phyloP scores from a whole-genome alignment of 176 grass and related monocot species.

The Eremochloa ophiuroides region DNA sequence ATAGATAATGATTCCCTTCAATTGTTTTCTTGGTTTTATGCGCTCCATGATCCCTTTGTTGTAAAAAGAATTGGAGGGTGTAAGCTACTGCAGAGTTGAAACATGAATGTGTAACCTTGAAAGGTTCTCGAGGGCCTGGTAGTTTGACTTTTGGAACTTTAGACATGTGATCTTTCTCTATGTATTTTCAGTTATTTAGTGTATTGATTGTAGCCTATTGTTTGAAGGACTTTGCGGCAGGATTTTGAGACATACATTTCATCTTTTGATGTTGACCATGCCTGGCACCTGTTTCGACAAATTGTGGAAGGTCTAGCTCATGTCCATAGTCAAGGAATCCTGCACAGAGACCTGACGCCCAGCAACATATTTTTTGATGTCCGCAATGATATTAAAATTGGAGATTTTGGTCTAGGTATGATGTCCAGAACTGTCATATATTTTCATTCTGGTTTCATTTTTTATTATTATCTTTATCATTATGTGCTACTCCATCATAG shows the following conservation, averaged over 20 bases:
- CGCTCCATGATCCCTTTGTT: background rate
- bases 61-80: background rate
- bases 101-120: background rate
- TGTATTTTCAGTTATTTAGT: background rate
- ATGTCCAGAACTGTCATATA: slow-evolving; percentile 16
- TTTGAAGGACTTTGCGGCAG: slow-evolving; percentile 72
- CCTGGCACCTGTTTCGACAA: slow-evolving; percentile 94
- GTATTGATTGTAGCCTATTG: background rate
- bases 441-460: slow-evolving; percentile 17
- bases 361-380: slow-evolving; percentile 99
- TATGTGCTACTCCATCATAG: background rate
- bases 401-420: slow-evolving; percentile 53
- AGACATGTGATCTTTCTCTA: background rate
- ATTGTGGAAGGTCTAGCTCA: slow-evolving; percentile 95
- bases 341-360: slow-evolving; percentile 93
- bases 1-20: background rate
- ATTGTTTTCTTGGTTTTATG: background rate
- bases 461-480: slow-evolving; percentile 18
- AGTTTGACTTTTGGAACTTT: slow-evolving; percentile 4
- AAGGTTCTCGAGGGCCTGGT: background rate
- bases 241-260: slow-evolving; percentile 81
- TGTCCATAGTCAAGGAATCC: slow-evolving; percentile 98
- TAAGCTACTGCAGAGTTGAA: background rate
- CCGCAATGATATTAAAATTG: slow-evolving; percentile 89
- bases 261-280: slow-evolving; percentile 70